Evolutionary conservation across 768 basidiomycete genomes (phyloP).

Genomic region (Leccinum variicolor): DNA sequence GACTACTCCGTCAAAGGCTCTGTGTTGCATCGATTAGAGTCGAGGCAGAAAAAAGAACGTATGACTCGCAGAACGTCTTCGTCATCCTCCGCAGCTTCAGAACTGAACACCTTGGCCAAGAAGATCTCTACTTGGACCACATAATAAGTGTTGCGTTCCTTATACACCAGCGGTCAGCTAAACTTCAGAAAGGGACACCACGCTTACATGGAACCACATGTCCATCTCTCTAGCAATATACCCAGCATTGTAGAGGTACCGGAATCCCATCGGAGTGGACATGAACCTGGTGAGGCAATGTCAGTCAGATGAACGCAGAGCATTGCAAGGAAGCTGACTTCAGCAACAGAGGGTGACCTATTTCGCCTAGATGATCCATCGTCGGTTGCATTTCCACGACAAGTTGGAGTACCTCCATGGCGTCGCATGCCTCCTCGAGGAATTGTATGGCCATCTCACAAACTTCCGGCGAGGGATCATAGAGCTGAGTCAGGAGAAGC

Average conservation of each 20-base stretch:
- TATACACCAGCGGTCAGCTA: slow-evolving; percentile 8
- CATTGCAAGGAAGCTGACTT: slow-evolving; percentile 50
- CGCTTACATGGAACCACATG: slow-evolving; percentile 86
- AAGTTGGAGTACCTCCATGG: slow-evolving; percentile 76
- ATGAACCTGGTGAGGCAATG: slow-evolving; percentile 63
- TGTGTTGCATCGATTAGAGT: slow-evolving; percentile 23
- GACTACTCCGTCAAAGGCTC: slow-evolving; percentile 81
- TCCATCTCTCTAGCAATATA: slow-evolving; percentile 97
- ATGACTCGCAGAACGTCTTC: slow-evolving; percentile 53
- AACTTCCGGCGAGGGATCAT: slow-evolving; percentile 89
- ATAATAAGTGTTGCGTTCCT: slow-evolving; percentile 94
- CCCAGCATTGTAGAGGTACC: slow-evolving; percentile 84
- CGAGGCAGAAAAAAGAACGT: background rate
- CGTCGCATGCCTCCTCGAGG: slow-evolving; percentile 87
- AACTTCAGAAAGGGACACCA: background rate
- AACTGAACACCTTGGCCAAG: slow-evolving; percentile 73
- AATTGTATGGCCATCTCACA: slow-evolving; percentile 87
- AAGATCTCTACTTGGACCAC: slow-evolving; percentile 94
- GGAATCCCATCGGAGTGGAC: slow-evolving; percentile 90
- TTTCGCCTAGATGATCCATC: slow-evolving; percentile 91
- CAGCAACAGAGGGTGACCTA: slow-evolving; percentile 83
- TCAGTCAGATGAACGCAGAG: background rate
- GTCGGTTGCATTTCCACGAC: slow-evolving; percentile 95
- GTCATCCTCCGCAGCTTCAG: slow-evolving; percentile 54
- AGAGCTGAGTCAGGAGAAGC: slow-evolving; percentile 90